phyloP scores from a whole-genome alignment of 2,329 filamentous ascomycete species.

The Aspergillus sp. region DNA sequence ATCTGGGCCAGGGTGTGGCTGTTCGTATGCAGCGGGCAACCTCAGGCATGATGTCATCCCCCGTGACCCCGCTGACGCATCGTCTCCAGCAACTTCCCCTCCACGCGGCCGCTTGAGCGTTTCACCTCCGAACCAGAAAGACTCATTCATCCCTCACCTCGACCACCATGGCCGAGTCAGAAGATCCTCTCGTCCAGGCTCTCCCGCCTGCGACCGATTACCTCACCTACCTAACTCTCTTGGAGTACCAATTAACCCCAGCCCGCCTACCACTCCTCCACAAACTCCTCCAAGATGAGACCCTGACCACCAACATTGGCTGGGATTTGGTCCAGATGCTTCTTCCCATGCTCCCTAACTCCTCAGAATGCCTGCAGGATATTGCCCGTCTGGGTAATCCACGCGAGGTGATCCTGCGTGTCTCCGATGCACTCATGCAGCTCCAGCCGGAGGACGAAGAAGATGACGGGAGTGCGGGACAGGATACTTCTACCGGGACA shows the following conservation, averaged over 20 bases:
- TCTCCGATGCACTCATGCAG: conserved; percentile 59
- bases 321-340: conserved; percentile 65
- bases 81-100: not conserved
- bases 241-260: conserved; percentile 62
- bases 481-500: not conserved
- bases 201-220: conserved; percentile 62
- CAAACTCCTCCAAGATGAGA: conserved; percentile 58
- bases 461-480: conserved; percentile 24
- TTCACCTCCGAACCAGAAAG: not conserved
- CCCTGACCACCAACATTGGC: conserved; percentile 61
- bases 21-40: not conserved
- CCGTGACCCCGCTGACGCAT: not conserved
- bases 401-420: conserved; percentile 62
- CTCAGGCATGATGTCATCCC: not conserved
- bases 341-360: conserved; percentile 58
- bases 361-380: conserved; percentile 58
- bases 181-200: conserved; percentile 55
- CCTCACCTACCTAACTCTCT: conserved; percentile 63
- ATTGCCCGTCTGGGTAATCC: conserved; percentile 62
- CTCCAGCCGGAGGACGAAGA: conserved; percentile 48
- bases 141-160: conserved; percentile 5
- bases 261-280: conserved; percentile 58
- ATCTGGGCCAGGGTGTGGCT: not conserved
- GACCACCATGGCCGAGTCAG: conserved; percentile 27
- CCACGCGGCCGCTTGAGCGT: not conserved